Evolutionary conservation across 73 alveolate genomes (phyloP), one percentile per base, ranked within the genome.

Genomic region (Blepharisma stoltei): DNA sequence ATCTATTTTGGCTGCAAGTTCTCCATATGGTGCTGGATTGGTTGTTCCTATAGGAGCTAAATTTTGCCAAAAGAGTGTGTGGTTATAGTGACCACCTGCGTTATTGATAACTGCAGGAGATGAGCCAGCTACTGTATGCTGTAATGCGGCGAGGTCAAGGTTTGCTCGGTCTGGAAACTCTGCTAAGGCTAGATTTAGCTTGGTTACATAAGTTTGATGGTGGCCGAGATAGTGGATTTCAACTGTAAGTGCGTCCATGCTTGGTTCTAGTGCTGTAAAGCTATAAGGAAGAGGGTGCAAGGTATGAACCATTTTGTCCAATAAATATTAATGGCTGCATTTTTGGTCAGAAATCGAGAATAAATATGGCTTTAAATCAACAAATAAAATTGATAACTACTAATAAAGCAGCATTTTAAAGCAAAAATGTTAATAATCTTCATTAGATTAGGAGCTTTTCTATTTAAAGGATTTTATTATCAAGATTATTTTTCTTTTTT

Each of bases 71-170:
- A 76, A 84, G 68, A 84, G 52, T 85, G 77, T 54, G 81, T 84
- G 91, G 75, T 84, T 84, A 81, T 84, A 84, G 1, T 79, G 85
- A 3, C 91, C 91, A 8, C 91, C 91, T n/a, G 67, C 79, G 41
- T 44, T 69, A 20, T 69, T 69, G 18, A 38, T 69, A 9, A 69
- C 55, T n/a, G 79, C 79, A 18, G 79, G 75, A 43, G 21, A 9
- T 44, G 55, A 18, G 54, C 65, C 65, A 1, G 23, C 21, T n/a
- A 46, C 79, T n/a, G n/a, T 43, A 14, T 44, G n/a, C n/a, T 44
- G 67, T 9, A 69, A 43, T 37, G 55, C 23, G 3, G 55, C 80
- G 6, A 69, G 38, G 5, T 69, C 65, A 7, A 69, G 60, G 1
- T 14, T n/a, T n/a, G 20, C 20, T 7, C 67, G 55, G 25, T 69